Evolutionary conservation across 345 rosid genomes (phyloP), one percentile per base, ranked within the genome.

Genomic region (Adansonia digitata): DNA sequence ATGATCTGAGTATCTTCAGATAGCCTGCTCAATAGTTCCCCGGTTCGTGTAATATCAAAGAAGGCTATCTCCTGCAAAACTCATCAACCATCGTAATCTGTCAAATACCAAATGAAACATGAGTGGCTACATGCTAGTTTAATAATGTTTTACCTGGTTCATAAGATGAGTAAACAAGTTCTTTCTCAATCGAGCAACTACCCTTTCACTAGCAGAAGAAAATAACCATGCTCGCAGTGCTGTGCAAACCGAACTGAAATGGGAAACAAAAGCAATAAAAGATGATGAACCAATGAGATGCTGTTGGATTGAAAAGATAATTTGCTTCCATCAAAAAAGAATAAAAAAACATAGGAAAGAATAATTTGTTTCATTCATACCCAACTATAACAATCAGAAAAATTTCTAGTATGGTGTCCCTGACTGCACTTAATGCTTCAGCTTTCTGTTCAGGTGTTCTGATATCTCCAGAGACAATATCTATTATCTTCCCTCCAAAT

Each of bases 1-100:
- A 88, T 88, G 57, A 88, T 88, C 75, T 88, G 92, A 0, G 90
- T 88, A 73, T 86, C 92, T 82, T 88, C 90, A 0, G 90, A 86
- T 52, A 88, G 79, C 78, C 92, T 84, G 79, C 90, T 88, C 46
- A 88, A 79, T 63, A 88, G 89, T 76, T 88, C 92, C 42, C 92
- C 92, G 8, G 92, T 88, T 76, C 89, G 74, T 26, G 90, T 86
- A 46, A 88, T 86, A 82, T 85, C 90, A 75, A 61, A 88, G 80
- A 88, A 88, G 55, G 88, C 92, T 68, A 88, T 86, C 72, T 88
- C 92, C 90, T 88, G 84, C 24, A 53, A 34, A 72, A 37, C 37
- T 68, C 24, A 45, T 15, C 20, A 27, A 68, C 24, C 20, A 31
- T 67, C 45, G 34, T 45, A 67, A 60, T 4, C 22, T n/a, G n/a